Base-by-base conservation (phyloP, 2,329 filamentous ascomycete genomes). In the Tolypocladium tropicale region DNA sequence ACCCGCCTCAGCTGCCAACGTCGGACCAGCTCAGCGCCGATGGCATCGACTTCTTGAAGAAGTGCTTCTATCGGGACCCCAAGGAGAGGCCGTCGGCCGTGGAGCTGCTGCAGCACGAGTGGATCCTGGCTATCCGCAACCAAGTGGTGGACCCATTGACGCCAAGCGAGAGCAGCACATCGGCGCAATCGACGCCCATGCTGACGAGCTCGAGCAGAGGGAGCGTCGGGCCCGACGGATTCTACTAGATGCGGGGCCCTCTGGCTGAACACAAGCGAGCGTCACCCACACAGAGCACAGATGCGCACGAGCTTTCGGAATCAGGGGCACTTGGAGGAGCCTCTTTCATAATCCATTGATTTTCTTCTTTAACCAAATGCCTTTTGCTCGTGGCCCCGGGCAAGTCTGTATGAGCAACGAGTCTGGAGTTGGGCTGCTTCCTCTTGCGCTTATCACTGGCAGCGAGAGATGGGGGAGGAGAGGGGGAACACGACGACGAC, bases 31-130 rank as follows among this genome's bases (percentile, higher is more conserved):
- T 99, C 60, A 94, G 89, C 66, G 81, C 86, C 0, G 74, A 83
- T 56, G 94, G 94, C 25, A 85, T 96, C 60, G 91, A 97, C 68
- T 97, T 99, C 67, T 72, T 99, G 61, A 83, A 83, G 64, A 84
- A 82, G 61, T 97, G 93, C 76, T 97, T 99, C 67, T 81, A 89
- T 58, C 82, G 89, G 23, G 91, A 97, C 70, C 90, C 94, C 2
- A 79, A 79, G 60, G 85, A 85, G 67, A 79, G 94, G 57, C 85
- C 89, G 21, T 89, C 86, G 34, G 93, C 94, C 1, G 85, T 92
- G 1, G 94, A 97, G 70, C 74, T 99, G 58, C 78, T 99, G 56
- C 90, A 96, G 71, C 92, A 97, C 70, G 90, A 95, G 67, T 99
- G 94, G 94, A 86, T 87, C 61, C 81, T 84, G 76, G 78, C 76